phyloP scores from a whole-genome alignment of 805 yeast genomes.

The Starmerella potacharoeniae region DNA sequence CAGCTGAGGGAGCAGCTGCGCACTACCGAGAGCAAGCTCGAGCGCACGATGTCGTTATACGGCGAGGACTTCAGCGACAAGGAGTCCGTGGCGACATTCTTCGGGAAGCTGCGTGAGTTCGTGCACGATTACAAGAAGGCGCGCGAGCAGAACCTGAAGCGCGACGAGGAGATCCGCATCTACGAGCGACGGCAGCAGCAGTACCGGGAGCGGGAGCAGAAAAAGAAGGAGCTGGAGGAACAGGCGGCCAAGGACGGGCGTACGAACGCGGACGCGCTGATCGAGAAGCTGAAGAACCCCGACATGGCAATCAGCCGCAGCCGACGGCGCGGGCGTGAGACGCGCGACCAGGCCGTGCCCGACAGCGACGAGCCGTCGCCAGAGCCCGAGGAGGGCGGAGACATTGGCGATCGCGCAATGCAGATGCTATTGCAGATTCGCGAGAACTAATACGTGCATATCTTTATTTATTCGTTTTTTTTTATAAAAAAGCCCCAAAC shows the following conservation, averaged over 20 bases:
- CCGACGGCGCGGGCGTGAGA: constrained; percentile 71
- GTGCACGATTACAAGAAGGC: constrained; percentile 70
- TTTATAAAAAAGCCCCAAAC: background rate
- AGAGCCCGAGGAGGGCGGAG: constrained; percentile 4
- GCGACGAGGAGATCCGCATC: constrained; percentile 71
- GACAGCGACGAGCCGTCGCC: background rate
- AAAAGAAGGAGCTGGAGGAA: constrained; percentile 19
- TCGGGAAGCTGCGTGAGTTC: constrained; percentile 69
- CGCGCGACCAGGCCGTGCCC: constrained; percentile 1
- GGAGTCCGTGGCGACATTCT: constrained; percentile 55
- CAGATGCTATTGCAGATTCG: constrained; percentile 9
- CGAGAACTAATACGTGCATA: background rate
- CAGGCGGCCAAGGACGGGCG: constrained; percentile 18
- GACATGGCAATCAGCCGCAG: constrained; percentile 64
- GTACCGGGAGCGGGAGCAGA: constrained; percentile 15
- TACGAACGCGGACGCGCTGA: constrained; percentile 69
- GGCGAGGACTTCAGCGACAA: constrained; percentile 81
- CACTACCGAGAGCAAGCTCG: constrained; percentile 53
- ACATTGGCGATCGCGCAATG: constrained; percentile 16
- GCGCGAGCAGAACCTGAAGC: constrained; percentile 59
- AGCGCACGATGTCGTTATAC: constrained; percentile 62
- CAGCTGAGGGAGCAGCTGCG: constrained; percentile 53
- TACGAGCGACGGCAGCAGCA: constrained; percentile 62
- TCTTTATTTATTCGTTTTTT: constrained; percentile 1
- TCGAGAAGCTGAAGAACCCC: constrained; percentile 78